These are phyloP conservation scores for Penicillium polonicum DNA, from an alignment of 2,329 filamentous ascomycete species.

Conservation along the genomic window DNA sequence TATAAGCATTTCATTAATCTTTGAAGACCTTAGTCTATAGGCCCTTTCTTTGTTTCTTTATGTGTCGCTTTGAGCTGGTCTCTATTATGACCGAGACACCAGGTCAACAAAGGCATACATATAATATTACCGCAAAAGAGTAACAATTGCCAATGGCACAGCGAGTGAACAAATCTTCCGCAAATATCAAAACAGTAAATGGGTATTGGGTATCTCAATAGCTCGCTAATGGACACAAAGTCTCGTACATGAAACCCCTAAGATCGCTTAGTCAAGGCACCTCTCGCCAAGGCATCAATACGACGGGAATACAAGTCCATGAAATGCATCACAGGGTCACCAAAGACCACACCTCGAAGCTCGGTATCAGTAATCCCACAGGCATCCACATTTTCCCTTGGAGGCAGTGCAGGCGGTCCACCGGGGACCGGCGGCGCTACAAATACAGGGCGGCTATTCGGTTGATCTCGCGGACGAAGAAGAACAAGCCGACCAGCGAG, in stretches of 20 bases:
- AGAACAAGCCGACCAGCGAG: conserved; percentile 19
- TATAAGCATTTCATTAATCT: neutral
- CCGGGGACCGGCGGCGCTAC: conserved; percentile 69
- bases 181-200: neutral
- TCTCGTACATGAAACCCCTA: neutral
- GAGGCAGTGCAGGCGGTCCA: conserved; percentile 57
- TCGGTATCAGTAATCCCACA: conserved; percentile 67
- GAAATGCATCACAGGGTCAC: conserved; percentile 74
- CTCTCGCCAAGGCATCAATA: conserved; percentile 69
- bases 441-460: conserved; percentile 67
- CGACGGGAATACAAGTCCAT: conserved; percentile 75
- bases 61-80: neutral
- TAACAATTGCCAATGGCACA: neutral
- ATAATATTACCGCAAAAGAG: neutral
- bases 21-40: neutral
- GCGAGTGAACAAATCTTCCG: neutral
- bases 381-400: conserved; percentile 63
- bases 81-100: neutral
- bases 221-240: neutral
- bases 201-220: neutral
- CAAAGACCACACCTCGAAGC: conserved; percentile 71
- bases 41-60: neutral
- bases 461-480: conserved; percentile 29
- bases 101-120: neutral
- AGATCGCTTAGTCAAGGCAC: conserved; percentile 55